Evolutionary conservation across 441 rosid species (phyloP).

Genomic region (Pelargonium myrrhifolium): DNA sequence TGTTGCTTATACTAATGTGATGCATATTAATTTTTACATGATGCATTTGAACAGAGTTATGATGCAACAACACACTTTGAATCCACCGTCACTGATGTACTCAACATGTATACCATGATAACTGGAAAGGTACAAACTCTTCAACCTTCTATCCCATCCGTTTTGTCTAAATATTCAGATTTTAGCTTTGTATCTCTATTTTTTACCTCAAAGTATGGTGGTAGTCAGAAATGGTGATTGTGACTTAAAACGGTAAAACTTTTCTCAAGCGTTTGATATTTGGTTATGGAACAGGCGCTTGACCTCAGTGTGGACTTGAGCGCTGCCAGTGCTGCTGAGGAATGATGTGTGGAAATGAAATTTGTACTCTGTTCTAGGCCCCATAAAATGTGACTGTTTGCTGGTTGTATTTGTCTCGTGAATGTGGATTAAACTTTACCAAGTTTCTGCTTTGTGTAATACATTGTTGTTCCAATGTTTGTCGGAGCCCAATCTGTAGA

Average conservation of each 20-base stretch:
- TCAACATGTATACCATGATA: slow-evolving; percentile 49
- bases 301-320: slow-evolving; percentile 4
- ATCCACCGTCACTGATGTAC: slow-evolving; percentile 48
- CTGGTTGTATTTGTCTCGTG: not conserved
- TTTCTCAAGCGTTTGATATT: too few species aligned
- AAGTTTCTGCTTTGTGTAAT: not conserved
- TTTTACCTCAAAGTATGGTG: too few species aligned
- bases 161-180: too few species aligned
- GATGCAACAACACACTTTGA: slow-evolving; percentile 68
- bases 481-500: not conserved
- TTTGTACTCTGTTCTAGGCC: not conserved
- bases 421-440: not conserved
- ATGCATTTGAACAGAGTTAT: slow-evolving; percentile 37
- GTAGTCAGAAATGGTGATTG: too few species aligned
- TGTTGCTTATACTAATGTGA: not conserved
- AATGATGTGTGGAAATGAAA: not conserved
- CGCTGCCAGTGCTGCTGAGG: slow-evolving; percentile 1
- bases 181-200: too few species aligned
- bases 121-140: slow-evolving; percentile 50
- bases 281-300: not conserved
- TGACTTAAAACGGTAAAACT: too few species aligned
- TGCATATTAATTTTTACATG: not conserved
- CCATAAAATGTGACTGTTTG: not conserved
- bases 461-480: not conserved
- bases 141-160: too few species aligned